These are phyloP conservation scores for Fusarium cyanostomum DNA, from an alignment of 2,329 filamentous ascomycete genomes.

Conservation along the genomic window DNA sequence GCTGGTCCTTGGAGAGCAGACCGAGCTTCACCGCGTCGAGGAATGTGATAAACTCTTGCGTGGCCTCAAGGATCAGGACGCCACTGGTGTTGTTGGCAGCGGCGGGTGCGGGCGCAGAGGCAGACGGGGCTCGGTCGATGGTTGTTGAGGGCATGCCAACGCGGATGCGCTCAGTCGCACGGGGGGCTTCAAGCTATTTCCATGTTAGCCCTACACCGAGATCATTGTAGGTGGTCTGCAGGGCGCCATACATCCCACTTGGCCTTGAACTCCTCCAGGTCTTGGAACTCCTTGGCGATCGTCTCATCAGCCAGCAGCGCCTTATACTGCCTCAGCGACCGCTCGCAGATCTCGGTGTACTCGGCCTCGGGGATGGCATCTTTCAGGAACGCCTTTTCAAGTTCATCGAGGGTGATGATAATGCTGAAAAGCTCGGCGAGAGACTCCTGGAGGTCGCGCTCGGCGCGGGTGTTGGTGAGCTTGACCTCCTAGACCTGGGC, in stretches of 20 bases:
- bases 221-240: fast-evolving
- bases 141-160: constrained; percentile 93
- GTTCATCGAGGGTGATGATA: constrained; percentile 91
- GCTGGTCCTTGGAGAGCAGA: constrained; percentile 90
- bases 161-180: constrained; percentile 90
- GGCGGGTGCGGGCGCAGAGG: constrained; percentile 54
- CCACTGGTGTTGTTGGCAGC: constrained; percentile 62
- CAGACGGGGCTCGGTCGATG: constrained; percentile 63
- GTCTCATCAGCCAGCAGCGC: constrained; percentile 90
- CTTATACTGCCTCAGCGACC: constrained; percentile 95
- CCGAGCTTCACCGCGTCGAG: constrained; percentile 94
- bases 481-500: constrained; percentile 82
- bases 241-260: constrained; percentile 80
- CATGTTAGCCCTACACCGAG: not conserved
- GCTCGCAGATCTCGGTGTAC: constrained; percentile 95
- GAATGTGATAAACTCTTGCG: constrained; percentile 98
- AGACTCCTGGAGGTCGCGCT: constrained; percentile 94
- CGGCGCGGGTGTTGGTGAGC: constrained; percentile 83
- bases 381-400: constrained; percentile 96
- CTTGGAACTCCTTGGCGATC: constrained; percentile 87
- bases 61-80: constrained; percentile 84
- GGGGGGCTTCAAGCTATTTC: constrained; percentile 85
- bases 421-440: constrained; percentile 98
- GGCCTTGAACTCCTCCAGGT: constrained; percentile 88
- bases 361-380: constrained; percentile 92